Evolutionary conservation across 352 stramenopile genomes (phyloP).

Genomic region (Stramenopiles sp.): DNA sequence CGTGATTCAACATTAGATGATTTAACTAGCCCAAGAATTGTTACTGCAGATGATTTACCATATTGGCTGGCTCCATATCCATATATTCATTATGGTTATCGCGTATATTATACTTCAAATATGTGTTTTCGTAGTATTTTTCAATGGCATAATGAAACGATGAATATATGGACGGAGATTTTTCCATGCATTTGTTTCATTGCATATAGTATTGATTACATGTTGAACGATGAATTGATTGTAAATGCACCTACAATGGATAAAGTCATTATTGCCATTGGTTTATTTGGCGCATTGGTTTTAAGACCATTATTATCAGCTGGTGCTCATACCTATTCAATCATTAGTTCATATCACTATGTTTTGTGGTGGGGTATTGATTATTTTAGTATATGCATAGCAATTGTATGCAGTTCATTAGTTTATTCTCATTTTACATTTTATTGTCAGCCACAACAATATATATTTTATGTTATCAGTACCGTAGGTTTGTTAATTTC

Average conservation of each 20-base stretch:
- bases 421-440: neutral
- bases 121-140: neutral
- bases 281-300: neutral
- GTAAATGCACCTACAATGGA: neutral
- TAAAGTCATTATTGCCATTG: neutral
- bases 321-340: neutral
- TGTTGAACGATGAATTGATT: neutral
- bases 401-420: neutral
- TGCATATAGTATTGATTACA: neutral
- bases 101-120: neutral
- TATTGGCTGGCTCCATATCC: neutral
- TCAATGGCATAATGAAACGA: neutral
- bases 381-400: conserved; percentile 3
- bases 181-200: neutral
- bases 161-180: conserved; percentile 2
- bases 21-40: no score
- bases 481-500: neutral
- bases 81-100: neutral
- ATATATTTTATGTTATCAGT: neutral
- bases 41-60: neutral
- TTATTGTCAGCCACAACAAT: neutral
- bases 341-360: neutral
- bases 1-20: no score
- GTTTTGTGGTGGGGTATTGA: conserved; percentile 1
- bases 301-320: neutral